These are phyloP conservation scores for Ascochyta pisi DNA, from an alignment of 2,329 filamentous ascomycete genomes.

Conservation along the genomic window DNA sequence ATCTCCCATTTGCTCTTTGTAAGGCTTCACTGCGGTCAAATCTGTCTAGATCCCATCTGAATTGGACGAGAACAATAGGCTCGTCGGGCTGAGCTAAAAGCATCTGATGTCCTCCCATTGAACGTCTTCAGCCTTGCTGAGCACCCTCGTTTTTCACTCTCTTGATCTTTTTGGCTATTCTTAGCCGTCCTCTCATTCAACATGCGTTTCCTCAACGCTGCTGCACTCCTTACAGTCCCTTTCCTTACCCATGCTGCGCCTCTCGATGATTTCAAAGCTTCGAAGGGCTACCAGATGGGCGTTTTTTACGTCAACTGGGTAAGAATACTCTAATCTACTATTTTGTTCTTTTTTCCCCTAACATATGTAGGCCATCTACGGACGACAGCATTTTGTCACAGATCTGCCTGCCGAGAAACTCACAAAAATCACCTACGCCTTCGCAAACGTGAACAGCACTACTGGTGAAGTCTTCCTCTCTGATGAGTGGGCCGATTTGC, in stretches of 20 bases:
- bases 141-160: slow-evolving; percentile 11
- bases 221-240: slow-evolving; percentile 27
- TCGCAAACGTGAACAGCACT: slow-evolving; percentile 82
- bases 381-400: slow-evolving; percentile 79
- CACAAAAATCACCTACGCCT: slow-evolving; percentile 88
- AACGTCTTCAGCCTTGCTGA: neutral
- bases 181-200: slow-evolving; percentile 34
- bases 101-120: neutral
- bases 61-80: neutral
- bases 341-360: neutral
- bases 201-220: slow-evolving; percentile 30
- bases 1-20: slow-evolving; percentile 9
- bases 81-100: slow-evolving; percentile 7
- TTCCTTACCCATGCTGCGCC: slow-evolving; percentile 28
- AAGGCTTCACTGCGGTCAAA: slow-evolving; percentile 15
- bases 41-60: neutral
- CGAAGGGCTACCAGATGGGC: slow-evolving; percentile 63
- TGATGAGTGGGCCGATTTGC: slow-evolving; percentile 42
- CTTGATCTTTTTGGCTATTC: slow-evolving; percentile 11
- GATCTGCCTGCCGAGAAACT: slow-evolving; percentile 81
- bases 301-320: slow-evolving; percentile 76
- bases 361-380: slow-evolving; percentile 74
- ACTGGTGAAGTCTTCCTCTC: slow-evolving; percentile 68
- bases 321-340: neutral
- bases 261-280: neutral